Evolutionary conservation across 805 yeast species (phyloP), one percentile per base, ranked within the genome.

Genomic region (Candida silvicultrix): DNA sequence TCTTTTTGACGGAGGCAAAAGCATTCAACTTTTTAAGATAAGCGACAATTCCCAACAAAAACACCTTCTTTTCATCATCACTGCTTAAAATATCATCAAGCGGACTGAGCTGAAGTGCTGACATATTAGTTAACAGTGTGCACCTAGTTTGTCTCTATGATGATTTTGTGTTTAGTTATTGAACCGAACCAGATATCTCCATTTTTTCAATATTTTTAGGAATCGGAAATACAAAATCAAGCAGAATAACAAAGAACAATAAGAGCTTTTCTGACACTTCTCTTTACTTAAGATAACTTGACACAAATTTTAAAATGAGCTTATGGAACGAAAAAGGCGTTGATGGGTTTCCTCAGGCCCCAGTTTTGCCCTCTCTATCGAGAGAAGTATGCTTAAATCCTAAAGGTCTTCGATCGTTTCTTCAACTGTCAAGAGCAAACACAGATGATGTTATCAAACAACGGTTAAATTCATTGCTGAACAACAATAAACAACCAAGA

Each of bases 401-500:
- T 6, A 61, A 60, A 41, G 67, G 71, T 0, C 53, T 72, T 5
- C 49, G 69, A 28, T 53, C 64, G 4, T 72, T 72, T 45, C 49
- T 72, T 20, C 54, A 59, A 19, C 47, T 65, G 1, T 69, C 75
- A 3, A 55, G 77, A 49, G 49, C 50, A 32, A 50, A 62, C 5
- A 55, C 68, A 11, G 83, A 78, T 50, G 83, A 78, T 54, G 70
- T 69, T 5, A 54, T 78, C 0, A 66, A 59, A 34, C 70, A 73
- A 36, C 58, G 70, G 36, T 49, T 78, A 23, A 75, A 77, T 43
- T 69, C 71, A 10, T 48, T 67, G 8, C 48, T 64, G 14, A 66
- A 56, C 41, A 66, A 61, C 38, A 49, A 51, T 25, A 37, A 45
- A 36, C 48, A 46, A 1, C 40, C 54, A 0, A 59, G 53, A 41